Conservation (phyloP, 192 early-diverging fungal species). For the Backusella liffmaniae region DNA sequence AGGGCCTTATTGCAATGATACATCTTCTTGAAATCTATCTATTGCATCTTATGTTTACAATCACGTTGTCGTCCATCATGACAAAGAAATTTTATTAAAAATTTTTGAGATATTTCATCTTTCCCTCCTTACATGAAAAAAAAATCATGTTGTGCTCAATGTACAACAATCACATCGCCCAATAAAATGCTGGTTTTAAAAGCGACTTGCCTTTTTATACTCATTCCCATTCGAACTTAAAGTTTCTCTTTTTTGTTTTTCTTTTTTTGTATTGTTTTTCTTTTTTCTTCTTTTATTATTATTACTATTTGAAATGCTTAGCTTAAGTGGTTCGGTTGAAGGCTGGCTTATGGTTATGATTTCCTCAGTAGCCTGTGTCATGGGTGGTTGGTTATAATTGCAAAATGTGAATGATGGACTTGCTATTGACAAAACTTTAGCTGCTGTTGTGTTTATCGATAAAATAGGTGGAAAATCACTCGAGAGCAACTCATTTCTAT, state of each 20-base stretch:
- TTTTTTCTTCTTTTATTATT: neutral
- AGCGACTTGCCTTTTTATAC: neutral
- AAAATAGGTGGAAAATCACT: neutral
- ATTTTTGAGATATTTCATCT: neutral
- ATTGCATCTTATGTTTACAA: neutral
- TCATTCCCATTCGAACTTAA: neutral
- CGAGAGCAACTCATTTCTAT: constrained; percentile 17
- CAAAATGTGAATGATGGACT: too few relatives aligned
- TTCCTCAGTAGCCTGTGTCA: constrained; percentile 32
- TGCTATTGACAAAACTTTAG: neutral
- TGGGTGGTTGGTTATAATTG: constrained; percentile 15
- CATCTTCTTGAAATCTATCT: too few relatives aligned
- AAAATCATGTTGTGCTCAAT: neutral
- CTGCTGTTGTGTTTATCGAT: constrained; percentile 31
- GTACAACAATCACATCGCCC: neutral
- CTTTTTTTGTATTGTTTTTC: neutral
- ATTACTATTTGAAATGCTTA: neutral
- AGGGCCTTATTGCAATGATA: too few relatives aligned
- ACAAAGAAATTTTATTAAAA: neutral
- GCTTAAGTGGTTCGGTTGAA: neutral
- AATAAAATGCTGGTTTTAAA: neutral
- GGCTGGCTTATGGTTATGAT: constrained; percentile 28
- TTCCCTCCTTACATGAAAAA: too few relatives aligned
- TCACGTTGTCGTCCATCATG: neutral
- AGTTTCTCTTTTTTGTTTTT: neutral